phyloP scores from a whole-genome alignment of 2,329 filamentous ascomycete genomes.

The Talaromyces albobiverticillius region DNA sequence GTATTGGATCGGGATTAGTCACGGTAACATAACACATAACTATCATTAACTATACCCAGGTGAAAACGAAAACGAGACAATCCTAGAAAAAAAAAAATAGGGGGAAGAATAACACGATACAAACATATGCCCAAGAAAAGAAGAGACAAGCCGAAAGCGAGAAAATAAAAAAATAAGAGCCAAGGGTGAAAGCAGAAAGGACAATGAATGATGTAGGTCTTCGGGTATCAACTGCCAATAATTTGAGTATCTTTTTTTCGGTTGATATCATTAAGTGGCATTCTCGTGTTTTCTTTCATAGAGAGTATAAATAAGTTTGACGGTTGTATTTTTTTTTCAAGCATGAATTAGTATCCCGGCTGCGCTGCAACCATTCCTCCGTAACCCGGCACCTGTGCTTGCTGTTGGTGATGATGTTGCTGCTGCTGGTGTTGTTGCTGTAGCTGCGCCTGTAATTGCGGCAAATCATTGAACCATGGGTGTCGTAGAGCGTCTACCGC shows the following conservation, averaged over 20 bases:
- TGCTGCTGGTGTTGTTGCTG: constrained; percentile 41
- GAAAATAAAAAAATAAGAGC: not conserved
- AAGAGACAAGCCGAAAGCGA: not conserved
- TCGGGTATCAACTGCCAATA: constrained; percentile 10
- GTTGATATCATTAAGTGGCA: not conserved
- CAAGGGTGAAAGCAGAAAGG: not conserved
- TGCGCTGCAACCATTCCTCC: constrained; percentile 38
- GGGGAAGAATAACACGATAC: not conserved
- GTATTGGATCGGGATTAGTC: too few species aligned
- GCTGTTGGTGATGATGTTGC: constrained; percentile 31
- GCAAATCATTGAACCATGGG: constrained; percentile 78
- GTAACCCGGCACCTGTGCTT: constrained; percentile 32
- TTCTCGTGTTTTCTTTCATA: not conserved
- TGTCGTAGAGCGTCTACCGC: constrained; percentile 84
- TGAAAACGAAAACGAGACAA: too few species aligned
- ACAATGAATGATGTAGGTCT: not conserved
- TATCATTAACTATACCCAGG: not conserved
- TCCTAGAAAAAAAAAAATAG: not conserved
- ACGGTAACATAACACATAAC: not conserved
- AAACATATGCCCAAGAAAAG: not conserved
- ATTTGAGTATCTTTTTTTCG: not conserved
- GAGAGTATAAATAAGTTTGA: not conserved
- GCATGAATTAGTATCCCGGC: constrained; percentile 28
- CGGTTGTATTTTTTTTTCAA: too few species aligned
- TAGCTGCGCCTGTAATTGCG: constrained; percentile 53